Evolutionary conservation across 164 flowering plant species (phyloP).

Genomic region (Piper betle): DNA sequence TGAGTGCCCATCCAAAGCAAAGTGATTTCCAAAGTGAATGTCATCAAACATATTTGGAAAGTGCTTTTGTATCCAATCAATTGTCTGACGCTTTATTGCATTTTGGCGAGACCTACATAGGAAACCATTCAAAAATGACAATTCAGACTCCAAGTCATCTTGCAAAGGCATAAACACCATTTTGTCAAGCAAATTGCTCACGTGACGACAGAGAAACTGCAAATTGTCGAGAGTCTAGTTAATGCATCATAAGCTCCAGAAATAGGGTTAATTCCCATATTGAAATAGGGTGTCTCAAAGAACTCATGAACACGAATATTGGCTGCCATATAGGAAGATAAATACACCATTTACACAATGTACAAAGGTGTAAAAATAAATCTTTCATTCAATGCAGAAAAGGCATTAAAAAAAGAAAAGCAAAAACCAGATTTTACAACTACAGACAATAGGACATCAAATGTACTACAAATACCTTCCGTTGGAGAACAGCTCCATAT

Average conservation of each 20-base stretch:
- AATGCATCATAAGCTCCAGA: constrained; percentile 71
- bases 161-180: neutral
- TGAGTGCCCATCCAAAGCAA: constrained; percentile 71
- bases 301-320: constrained; percentile 86
- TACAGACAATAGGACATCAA: neutral
- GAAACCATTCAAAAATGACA: constrained; percentile 2
- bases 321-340: constrained; percentile 39
- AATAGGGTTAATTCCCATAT: constrained; percentile 69
- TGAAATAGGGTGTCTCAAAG: constrained; percentile 80
- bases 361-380: too few relatives aligned
- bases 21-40: constrained; percentile 91
- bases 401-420: neutral
- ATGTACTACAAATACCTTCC: constrained; percentile 42
- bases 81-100: constrained; percentile 76
- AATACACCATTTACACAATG: too few relatives aligned
- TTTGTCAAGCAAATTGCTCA: constrained; percentile 17
- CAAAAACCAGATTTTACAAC: too few relatives aligned
- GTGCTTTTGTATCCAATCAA: constrained; percentile 77
- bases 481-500: constrained; percentile 78
- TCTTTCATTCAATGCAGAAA: neutral
- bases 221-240: constrained; percentile 51
- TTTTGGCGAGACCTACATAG: constrained; percentile 68
- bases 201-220: constrained; percentile 72
- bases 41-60: constrained; percentile 68
- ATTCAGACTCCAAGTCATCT: too few relatives aligned